Conservation (phyloP, 2,329 filamentous ascomycete species). For the Fusarium setosum region DNA sequence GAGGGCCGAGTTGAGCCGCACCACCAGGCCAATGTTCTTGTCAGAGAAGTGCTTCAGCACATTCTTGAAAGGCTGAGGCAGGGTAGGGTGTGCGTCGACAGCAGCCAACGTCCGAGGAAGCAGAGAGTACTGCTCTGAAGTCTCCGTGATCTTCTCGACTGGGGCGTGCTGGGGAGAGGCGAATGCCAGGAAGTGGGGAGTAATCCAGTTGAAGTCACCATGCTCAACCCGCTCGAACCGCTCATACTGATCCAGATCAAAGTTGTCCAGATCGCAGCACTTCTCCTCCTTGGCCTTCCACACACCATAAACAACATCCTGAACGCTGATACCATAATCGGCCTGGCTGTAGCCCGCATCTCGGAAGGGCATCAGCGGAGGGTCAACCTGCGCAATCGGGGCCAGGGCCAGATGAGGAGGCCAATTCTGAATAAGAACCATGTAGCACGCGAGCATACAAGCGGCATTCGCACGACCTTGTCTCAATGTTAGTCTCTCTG, state of each 20-base stretch:
- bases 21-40: slow-evolving; percentile 90
- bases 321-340: slow-evolving; percentile 94
- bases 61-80: slow-evolving; percentile 94
- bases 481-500: slow-evolving; percentile 23
- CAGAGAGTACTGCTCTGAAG: slow-evolving; percentile 77
- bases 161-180: slow-evolving; percentile 91
- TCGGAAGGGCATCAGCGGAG: slow-evolving; percentile 97
- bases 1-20: slow-evolving; percentile 93
- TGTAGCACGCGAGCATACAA: slow-evolving; percentile 95
- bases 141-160: slow-evolving; percentile 76
- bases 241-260: slow-evolving; percentile 97
- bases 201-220: slow-evolving; percentile 99
- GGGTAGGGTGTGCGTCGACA: slow-evolving; percentile 74
- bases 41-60: slow-evolving; percentile 90
- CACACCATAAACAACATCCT: slow-evolving; percentile 97
- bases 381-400: slow-evolving; percentile 95
- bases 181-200: slow-evolving; percentile 93
- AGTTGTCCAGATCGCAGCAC: slow-evolving; percentile 90
- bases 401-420: slow-evolving; percentile 94
- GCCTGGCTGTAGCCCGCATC: slow-evolving; percentile 99
- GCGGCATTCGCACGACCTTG: slow-evolving; percentile 90
- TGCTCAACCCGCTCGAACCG: slow-evolving; percentile 95
- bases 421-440: slow-evolving; percentile 98
- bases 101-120: slow-evolving; percentile 82
- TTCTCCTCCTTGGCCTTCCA: slow-evolving; percentile 99